Evolutionary conservation across 208 protist species (phyloP), one percentile per base, ranked within the genome.

Genomic region (Leptomonas pyrrhocoris): DNA sequence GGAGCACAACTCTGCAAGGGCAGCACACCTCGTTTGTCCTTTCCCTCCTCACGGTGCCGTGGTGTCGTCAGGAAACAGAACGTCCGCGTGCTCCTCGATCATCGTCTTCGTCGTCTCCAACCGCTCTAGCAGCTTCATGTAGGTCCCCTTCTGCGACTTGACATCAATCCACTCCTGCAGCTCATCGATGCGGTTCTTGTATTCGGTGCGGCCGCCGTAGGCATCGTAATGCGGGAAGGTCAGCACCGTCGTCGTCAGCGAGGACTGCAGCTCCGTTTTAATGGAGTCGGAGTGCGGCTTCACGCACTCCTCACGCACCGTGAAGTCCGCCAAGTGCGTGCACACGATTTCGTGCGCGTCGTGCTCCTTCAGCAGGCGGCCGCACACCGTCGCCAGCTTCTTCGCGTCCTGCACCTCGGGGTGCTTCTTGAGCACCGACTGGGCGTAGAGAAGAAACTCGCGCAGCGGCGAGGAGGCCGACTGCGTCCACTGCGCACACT

Each of bases 91-190:
- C 72, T 91, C 83, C 61, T 84, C 66, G 25, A 91, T 84, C 76
- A 86, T 75, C 16, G 28, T 40, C 68, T 79, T 84, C 8, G 80
- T 91, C 31, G 73, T 63, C 43, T 92, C 80, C 25, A 92, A 68
- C 9, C 85, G 83, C 61, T 81, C 73, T 56, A 93, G 68, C 57
- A 95, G 71, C 28, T 86, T 80, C 38, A 79, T 40, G 72, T 90
- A 95, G 8, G 88, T 83, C 25, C 69, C 74, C 63, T 88, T 88
- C 74, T 90, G 82, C 51, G 84, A 85, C 59, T 93, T 83, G 16
- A 89, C 81, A 42, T 93, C 90, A n/a, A 95, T 73, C 86, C 87
- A 95, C 59, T 93, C 90, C 38, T 77, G 74, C 54, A 95, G 73
- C 73, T 95, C 90, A 31, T 88, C 78, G 62, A 95, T 54, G 16